Conservation (phyloP, 2,329 filamentous ascomycete genomes). For the Phoma sp. region DNA sequence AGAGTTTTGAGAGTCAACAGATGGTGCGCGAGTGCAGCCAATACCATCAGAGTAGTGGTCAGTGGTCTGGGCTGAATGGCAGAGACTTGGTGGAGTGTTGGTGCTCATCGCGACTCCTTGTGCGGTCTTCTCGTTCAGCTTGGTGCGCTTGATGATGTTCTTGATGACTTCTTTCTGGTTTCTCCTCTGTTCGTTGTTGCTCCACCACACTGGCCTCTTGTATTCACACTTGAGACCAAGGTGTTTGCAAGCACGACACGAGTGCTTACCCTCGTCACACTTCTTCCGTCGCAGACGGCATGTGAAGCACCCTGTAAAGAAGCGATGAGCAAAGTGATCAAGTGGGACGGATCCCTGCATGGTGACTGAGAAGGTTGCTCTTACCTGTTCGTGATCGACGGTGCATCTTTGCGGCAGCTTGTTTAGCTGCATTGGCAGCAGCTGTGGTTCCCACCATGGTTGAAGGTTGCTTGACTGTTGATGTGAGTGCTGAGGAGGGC, state of each 20-base stretch:
- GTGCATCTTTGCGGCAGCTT: constrained; percentile 82
- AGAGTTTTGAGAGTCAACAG: constrained; percentile 80
- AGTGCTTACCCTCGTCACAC: constrained; percentile 71
- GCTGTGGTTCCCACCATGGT: constrained; percentile 59
- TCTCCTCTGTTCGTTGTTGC: constrained; percentile 84
- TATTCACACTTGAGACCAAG: constrained; percentile 92
- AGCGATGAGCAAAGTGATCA: constrained; percentile 45
- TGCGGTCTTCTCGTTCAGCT: constrained; percentile 84
- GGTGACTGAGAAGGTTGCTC: constrained; percentile 50
- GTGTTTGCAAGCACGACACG: constrained; percentile 69
- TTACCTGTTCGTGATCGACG: constrained; percentile 92
- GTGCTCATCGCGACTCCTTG: constrained; percentile 55
- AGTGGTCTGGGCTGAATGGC: constrained; percentile 81
- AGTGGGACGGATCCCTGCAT: constrained; percentile 46
- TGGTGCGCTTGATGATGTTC: constrained; percentile 95
- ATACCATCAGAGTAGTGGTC: constrained; percentile 79
- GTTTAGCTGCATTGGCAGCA: constrained; percentile 58
- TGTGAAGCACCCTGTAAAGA: constrained; percentile 67
- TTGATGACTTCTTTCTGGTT: constrained; percentile 95
- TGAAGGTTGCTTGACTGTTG: constrained; percentile 50
- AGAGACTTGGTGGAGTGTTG: constrained; percentile 77
- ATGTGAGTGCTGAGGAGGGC: constrained; percentile 52
- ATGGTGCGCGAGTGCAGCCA: constrained; percentile 72
- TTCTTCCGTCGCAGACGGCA: constrained; percentile 73
- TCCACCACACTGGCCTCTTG: constrained; percentile 97